Conservation (phyloP, 2,329 filamentous ascomycete genomes). For the Ascocoryne sarcoides region DNA sequence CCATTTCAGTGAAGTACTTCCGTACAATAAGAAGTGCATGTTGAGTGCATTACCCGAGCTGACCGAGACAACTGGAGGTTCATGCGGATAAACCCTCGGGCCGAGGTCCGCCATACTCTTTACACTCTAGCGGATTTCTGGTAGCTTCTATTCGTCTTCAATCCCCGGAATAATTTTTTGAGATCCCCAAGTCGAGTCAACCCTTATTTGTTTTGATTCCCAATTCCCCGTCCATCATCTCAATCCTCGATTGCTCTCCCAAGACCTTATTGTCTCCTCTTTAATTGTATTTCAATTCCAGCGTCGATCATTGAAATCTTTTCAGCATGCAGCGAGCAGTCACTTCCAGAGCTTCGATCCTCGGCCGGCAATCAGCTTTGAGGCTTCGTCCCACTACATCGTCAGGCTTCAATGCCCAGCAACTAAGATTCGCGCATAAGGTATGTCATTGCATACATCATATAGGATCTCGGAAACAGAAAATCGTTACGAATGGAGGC, state of each 20-base stretch:
- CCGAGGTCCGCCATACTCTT: no score
- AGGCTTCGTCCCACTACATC: slow-evolving; percentile 49
- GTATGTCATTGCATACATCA: slow-evolving; percentile 37
- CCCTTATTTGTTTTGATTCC: slow-evolving; percentile 1
- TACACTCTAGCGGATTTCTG: no score
- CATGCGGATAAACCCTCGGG: no score
- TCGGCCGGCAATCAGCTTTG: slow-evolving; percentile 57
- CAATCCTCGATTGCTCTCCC: slow-evolving; percentile 3
- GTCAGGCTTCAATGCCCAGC: slow-evolving; percentile 63
- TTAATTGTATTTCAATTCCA: no score
- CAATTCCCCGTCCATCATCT: slow-evolving; percentile 4
- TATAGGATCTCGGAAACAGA: no score
- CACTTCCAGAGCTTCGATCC: slow-evolving; percentile 72
- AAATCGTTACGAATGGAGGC: slow-evolving; percentile 3
- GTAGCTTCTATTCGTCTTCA: neutral
- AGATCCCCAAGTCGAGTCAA: neutral
- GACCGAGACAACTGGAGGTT: no score
- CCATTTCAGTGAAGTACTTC: no score
- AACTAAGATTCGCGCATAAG: slow-evolving; percentile 97
- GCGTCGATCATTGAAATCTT: slow-evolving; percentile 16
- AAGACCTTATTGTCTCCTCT: no score
- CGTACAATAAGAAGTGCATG: no score
- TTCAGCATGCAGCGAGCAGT: slow-evolving; percentile 91
- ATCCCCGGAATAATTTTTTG: slow-evolving; percentile 1
- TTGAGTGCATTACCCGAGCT: no score